Conservation (phyloP, 371 early-diverging fungal genomes). For the Mortierella sp. region DNA sequence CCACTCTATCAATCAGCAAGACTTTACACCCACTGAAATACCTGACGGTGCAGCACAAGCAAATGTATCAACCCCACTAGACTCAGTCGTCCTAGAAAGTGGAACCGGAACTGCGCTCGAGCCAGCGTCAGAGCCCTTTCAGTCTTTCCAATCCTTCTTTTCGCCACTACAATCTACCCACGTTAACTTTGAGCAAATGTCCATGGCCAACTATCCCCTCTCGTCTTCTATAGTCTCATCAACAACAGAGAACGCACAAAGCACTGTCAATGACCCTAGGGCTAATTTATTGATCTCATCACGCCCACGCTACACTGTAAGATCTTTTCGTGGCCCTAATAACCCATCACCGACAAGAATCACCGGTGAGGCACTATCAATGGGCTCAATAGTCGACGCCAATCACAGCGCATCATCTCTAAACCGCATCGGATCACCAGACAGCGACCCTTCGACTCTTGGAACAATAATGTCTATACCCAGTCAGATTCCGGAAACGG, state of each 20-base stretch:
- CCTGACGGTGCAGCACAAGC: background rate
- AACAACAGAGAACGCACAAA: background rate
- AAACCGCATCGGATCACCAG: constrained; percentile 9
- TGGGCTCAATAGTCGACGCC: constrained; percentile 2
- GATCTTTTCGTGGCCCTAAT: background rate
- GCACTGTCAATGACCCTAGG: background rate
- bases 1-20: background rate
- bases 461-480: constrained; percentile 18
- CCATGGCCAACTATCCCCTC: constrained; percentile 23
- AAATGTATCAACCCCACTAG: background rate
- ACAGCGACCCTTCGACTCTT: constrained; percentile 24
- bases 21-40: background rate
- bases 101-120: background rate
- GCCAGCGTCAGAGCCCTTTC: constrained; percentile 12
- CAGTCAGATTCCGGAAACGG: constrained; percentile 2
- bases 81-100: background rate
- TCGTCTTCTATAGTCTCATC: background rate
- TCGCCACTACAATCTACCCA: constrained; percentile 10
- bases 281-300: background rate
- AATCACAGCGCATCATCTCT: constrained; percentile 7
- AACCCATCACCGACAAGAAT: background rate
- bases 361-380: background rate
- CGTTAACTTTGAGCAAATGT: constrained; percentile 32
- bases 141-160: constrained; percentile 45
- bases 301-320: background rate